Evolutionary conservation across 2,329 filamentous ascomycete genomes (phyloP), one percentile per base, ranked within the genome.

Genomic region (Metarhizium album): DNA sequence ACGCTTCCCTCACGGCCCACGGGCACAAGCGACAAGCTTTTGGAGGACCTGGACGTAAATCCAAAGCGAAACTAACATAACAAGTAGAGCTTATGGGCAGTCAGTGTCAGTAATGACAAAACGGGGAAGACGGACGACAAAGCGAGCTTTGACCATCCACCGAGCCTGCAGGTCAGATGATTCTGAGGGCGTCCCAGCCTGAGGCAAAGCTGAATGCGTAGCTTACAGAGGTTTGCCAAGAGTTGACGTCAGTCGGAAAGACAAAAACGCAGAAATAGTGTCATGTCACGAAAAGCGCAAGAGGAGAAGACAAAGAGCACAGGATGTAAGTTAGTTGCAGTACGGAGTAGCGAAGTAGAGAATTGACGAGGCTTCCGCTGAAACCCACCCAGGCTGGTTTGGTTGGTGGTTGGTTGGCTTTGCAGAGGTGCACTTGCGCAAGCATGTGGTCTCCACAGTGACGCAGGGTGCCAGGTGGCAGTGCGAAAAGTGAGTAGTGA

Each of bases 371-470:
- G 24, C 14, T 33, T 52, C 38, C 27, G 27, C 11, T 6, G 11
- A 29, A 29, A 29, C 11, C 11, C 27, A 29, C 27, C 40, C 22
- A 29, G 27, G 38, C 38, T 11, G 29, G 23, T 31, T 46, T 45
- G 20, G 40, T 31, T 11, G 5, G 5, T 31, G 38, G 46, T 48
- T 45, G 48, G 45, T 24, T 43, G 23, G 27, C 37, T 31, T 42
- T 29, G 38, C 38, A 40, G 40, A 29, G 20, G 35, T 46, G 27
- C 27, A 29, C 27, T 29, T 29, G 27, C 40, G 48, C 48, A 46
- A 46, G 49, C 46, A 45, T 50, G 50, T 58, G 45, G 46, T 53
- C 57, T 54, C 56, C 56, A 50, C 58, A 57, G 58, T 60, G 58
- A 60, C 57, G 58, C 57, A 58, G 45, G 46, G 51, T 18, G 50